A percentile compares a stretch with the other conserved stretches of the same genome.
Evolutionary conservation across 495 filamentous ascomycete species (phyloP).

Genomic region (Achaetomiella virescens): DNA sequence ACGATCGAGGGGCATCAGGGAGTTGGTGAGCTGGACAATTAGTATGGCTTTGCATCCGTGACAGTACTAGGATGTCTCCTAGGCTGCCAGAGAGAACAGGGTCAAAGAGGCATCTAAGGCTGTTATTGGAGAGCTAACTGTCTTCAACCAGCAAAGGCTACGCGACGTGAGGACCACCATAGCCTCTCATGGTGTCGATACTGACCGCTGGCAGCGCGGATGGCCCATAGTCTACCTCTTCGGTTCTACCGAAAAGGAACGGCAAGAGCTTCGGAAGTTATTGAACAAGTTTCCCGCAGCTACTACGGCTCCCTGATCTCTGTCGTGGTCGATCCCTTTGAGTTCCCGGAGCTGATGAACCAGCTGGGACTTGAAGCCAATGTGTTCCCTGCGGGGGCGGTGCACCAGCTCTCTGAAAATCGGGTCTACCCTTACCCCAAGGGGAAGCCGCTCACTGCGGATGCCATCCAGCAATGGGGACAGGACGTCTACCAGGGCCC

Average conservation of each 20-base stretch:
- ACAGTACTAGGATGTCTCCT: no score
- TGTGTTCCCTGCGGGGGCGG: conserved; percentile 27
- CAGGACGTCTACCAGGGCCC: conserved; percentile 30
- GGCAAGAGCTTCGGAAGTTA: conserved; percentile 21
- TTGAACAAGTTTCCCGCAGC: conserved; percentile 32
- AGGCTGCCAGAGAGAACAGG: no score
- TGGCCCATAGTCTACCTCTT: conserved; percentile 44
- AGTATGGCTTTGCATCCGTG: not conserved
- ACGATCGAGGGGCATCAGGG: conserved; percentile 16
- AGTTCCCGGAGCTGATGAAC: conserved; percentile 36
- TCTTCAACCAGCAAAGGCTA: conserved; percentile 30
- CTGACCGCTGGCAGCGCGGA: conserved; percentile 20
- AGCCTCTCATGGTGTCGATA: not conserved
- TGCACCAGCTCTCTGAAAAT: conserved; percentile 32
- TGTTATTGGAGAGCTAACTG: conserved; percentile 36
- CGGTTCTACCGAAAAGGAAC: conserved; percentile 23
- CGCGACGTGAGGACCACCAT: conserved; percentile 29
- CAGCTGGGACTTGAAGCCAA: conserved; percentile 28
- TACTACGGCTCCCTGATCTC: conserved; percentile 37
- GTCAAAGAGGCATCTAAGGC: conserved; percentile 27
- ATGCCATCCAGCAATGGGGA: conserved; percentile 26
- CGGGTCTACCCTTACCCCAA: conserved; percentile 32
- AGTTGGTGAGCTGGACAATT: conserved; percentile 23
- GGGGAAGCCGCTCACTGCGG: conserved; percentile 19
- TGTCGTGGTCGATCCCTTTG: conserved; percentile 35